Base-by-base conservation (phyloP, 75 land plant species). In the Sequoiadendron giganteum region DNA sequence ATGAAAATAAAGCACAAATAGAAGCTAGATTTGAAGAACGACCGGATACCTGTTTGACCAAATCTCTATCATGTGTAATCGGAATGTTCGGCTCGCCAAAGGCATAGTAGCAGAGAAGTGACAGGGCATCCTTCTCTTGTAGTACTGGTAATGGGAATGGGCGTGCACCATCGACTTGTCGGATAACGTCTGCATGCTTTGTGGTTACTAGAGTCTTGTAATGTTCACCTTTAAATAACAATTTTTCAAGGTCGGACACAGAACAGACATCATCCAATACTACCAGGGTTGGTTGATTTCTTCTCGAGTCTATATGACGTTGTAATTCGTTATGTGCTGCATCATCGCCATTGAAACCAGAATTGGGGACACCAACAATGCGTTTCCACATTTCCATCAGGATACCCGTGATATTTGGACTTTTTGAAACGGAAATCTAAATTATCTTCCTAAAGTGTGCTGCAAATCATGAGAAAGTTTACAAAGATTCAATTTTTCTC, bases 181-280 rank as follows among this genome's bases (percentile, higher is more conserved):
- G 25, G 28, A 79, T 42, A 15, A 18, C 40, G 21, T 16, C 19
- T 39, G 5, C 28, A 21, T 79, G n/a, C 25, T 48, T 19, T 16
- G 82, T 79, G 18, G 82, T 79, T 43, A 79, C 82, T 34, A 42
- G 28, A 21, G 47, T 79, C 82, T 79, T 79, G 28, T 79, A 79
- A 18, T 38, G 19, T 18, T 79, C 47, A 0, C 47, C 82, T 21
- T 42, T n/a, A 79, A 79, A 79, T 79, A 42, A 19, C 82, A 42
- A 79, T 39, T 79, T 79, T 79, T n/a, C 19, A 36, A 79, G 25
- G 25, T 40, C 21, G 14, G 82, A 39, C 10, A 2, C 19, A 18
- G 82, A 79, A 18, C 82, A 79, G 21, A 79, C 21, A 79, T 42
- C 82, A 79, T 79, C 82, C 47, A 79, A 42, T 19, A 79, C 45